Percentiles rank a stretch among this genome's conserved stretches.
Conservation (phyloP, 2,329 filamentous ascomycete species). For the Zymoseptoria ardabiliae region DNA sequence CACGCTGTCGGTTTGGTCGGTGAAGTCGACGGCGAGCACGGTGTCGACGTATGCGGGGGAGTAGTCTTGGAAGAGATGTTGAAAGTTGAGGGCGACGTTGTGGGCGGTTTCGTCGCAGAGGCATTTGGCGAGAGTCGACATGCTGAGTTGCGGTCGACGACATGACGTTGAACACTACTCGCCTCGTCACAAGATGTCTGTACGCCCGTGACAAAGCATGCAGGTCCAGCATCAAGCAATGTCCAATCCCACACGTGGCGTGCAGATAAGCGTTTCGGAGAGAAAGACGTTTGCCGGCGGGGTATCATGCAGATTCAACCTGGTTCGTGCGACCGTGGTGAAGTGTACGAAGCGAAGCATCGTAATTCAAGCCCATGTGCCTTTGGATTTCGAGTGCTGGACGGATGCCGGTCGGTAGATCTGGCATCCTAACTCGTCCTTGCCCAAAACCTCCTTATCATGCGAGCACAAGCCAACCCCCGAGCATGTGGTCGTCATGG, state of each 20-base stretch:
- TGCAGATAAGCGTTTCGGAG: not conserved
- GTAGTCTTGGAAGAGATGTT: slow-evolving; percentile 20
- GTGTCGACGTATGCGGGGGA: slow-evolving; percentile 15
- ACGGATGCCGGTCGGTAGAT: too few species aligned
- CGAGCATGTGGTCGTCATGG: too few species aligned
- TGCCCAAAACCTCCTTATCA: too few species aligned
- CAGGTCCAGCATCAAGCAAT: not conserved
- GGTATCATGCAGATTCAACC: not conserved
- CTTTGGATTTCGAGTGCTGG: not conserved
- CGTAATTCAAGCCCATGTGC: not conserved
- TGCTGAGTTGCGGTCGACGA: not conserved
- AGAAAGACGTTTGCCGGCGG: not conserved
- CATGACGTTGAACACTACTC: not conserved
- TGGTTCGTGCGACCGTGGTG: not conserved
- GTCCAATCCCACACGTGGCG: not conserved
- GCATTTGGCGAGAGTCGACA: slow-evolving; percentile 6
- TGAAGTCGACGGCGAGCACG: slow-evolving; percentile 14
- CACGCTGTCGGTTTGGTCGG: slow-evolving; percentile 24
- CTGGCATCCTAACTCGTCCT: too few species aligned
- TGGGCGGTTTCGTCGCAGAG: slow-evolving; percentile 12
- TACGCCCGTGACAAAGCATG: not conserved
- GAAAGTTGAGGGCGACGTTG: slow-evolving; percentile 20
- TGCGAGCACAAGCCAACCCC: too few species aligned
- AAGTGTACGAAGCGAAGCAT: not conserved
- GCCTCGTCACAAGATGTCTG: not conserved